phyloP scores from a whole-genome alignment of 176 grass and related monocot genomes.

The Musa acuminata region DNA sequence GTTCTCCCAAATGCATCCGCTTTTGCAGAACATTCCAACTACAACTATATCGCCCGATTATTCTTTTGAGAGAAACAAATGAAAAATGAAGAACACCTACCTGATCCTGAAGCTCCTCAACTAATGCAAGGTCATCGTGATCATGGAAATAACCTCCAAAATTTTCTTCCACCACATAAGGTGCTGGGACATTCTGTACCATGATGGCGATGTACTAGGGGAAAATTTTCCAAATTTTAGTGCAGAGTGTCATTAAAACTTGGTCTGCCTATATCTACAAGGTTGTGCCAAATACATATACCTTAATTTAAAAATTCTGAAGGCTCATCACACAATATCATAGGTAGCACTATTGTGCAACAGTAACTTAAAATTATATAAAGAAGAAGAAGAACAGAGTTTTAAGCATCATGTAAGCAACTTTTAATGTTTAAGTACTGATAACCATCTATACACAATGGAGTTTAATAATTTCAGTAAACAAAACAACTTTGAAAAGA shows the following conservation, averaged over 20 bases:
- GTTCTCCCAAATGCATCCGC: not conserved
- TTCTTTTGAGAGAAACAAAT: not conserved
- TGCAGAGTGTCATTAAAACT: too few species aligned
- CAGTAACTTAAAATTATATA: not conserved
- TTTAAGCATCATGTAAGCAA: not conserved
- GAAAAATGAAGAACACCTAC: slow-evolving; percentile 18
- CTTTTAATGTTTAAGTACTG: not conserved
- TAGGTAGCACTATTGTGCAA: not conserved
- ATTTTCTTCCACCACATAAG: slow-evolving; percentile 50
- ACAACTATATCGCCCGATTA: not conserved
- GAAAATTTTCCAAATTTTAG: not conserved
- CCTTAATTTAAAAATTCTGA: not conserved
- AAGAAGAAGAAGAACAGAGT: not conserved
- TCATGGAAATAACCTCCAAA: slow-evolving; percentile 48
- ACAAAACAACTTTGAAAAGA: not conserved
- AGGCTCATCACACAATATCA: not conserved
- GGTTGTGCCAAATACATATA: not conserved
- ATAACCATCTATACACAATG: too few species aligned
- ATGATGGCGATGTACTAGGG: slow-evolving; percentile 15
- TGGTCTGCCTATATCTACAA: not conserved
- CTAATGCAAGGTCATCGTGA: slow-evolving; percentile 55
- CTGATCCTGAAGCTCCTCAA: slow-evolving; percentile 70
- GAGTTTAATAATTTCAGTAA: too few species aligned
- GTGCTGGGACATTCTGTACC: slow-evolving; percentile 29
- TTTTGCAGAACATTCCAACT: not conserved